These are phyloP conservation scores for Pisolithus orientalis DNA, from an alignment of 768 basidiomycete species.

Conservation along the genomic window DNA sequence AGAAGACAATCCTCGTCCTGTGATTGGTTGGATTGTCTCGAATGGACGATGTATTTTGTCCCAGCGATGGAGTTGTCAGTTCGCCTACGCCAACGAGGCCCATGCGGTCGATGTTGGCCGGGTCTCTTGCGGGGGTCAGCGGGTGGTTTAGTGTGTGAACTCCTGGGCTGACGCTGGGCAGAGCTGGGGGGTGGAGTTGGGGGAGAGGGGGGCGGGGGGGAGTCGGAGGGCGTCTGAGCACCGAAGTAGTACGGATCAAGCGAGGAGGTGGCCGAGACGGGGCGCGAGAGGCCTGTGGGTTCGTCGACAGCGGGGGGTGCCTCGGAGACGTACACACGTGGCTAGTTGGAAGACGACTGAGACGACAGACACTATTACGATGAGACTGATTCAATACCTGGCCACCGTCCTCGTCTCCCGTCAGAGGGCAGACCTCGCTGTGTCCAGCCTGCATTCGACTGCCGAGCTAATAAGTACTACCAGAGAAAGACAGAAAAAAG, in stretches of 20 bases:
- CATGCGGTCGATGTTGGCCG: conserved; percentile 75
- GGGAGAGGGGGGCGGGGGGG: conserved; percentile 50
- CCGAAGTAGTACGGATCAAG: conserved; percentile 90
- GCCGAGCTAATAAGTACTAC: too few species aligned
- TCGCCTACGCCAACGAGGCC: conserved; percentile 94
- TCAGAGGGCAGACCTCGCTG: neutral
- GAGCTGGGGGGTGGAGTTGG: conserved; percentile 29
- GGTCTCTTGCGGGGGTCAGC: conserved; percentile 68
- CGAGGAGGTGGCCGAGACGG: conserved; percentile 71
- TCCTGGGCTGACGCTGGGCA: conserved; percentile 58
- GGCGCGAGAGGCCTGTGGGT: conserved; percentile 43
- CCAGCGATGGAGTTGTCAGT: conserved; percentile 95
- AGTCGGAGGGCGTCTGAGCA: conserved; percentile 59
- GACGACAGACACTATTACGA: neutral
- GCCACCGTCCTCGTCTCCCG: neutral
- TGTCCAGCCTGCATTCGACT: neutral
- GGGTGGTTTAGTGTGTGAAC: conserved; percentile 45
- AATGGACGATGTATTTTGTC: conserved; percentile 43
- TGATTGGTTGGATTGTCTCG: conserved; percentile 24
- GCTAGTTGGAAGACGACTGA: conserved; percentile 24
- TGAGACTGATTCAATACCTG: conserved; percentile 29
- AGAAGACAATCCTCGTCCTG: conserved; percentile 33
- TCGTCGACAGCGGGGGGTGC: conserved; percentile 26
- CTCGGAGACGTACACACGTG: conserved; percentile 44
- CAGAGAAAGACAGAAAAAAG: too few species aligned